Percentiles rank a stretch among this genome's conserved stretches.
Conservation (phyloP, 2,329 filamentous ascomycete species). For the Colletotrichum scovillei region DNA sequence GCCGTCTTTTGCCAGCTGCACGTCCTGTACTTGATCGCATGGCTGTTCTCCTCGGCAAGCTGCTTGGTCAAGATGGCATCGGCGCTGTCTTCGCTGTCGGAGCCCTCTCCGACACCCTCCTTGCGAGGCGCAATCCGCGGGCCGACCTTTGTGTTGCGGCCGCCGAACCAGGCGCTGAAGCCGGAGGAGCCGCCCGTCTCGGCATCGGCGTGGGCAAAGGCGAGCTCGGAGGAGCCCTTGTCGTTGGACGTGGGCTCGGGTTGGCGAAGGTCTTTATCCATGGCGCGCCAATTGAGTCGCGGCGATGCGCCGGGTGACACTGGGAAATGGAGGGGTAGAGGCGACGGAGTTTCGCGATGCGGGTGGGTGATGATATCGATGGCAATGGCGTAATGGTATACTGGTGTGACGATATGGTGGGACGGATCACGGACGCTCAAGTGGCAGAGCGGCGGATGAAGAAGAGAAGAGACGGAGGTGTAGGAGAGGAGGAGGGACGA, state of each 20-base stretch:
- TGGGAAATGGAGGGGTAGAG: not conserved
- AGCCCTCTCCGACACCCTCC: constrained; percentile 43
- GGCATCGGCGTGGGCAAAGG: constrained; percentile 10
- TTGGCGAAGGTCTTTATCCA: constrained; percentile 21
- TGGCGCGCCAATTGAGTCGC: constrained; percentile 11
- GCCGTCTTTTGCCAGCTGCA: constrained; percentile 97
- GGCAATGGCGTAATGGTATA: not conserved
- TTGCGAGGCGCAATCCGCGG: constrained; percentile 63
- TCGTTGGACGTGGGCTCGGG: not conserved
- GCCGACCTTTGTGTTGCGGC: constrained; percentile 55
- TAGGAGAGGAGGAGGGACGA: not conserved
- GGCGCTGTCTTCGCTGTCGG: constrained; percentile 58
- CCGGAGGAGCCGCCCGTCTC: constrained; percentile 29
- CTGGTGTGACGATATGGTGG: not conserved
- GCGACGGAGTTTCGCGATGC: not conserved
- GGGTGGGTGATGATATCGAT: not conserved
- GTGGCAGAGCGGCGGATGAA: not conserved
- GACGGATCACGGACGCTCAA: not conserved
- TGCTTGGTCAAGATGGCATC: constrained; percentile 70
- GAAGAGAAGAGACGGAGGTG: not conserved
- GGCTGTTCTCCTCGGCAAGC: constrained; percentile 79
- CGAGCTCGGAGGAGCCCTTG: constrained; percentile 5
- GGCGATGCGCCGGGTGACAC: not conserved
- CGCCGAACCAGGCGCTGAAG: constrained; percentile 47
- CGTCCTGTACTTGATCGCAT: constrained; percentile 90